Evolutionary conservation across 2,329 filamentous ascomycete species (phyloP).

Genomic region (Metarhizium robertsii): DNA sequence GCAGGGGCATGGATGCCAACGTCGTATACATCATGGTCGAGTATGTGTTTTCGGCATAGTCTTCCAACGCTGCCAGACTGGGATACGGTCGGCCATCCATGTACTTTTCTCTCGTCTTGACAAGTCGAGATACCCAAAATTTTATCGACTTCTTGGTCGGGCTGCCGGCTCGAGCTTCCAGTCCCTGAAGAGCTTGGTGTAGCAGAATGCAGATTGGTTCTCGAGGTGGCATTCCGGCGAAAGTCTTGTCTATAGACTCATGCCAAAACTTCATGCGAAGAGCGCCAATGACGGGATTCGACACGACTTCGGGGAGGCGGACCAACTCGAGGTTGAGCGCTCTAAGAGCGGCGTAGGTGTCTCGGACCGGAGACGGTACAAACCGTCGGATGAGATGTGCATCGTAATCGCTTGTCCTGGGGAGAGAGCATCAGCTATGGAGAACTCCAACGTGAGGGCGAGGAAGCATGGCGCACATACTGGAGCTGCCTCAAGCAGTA

Average conservation of each 20-base stretch:
- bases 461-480: slow-evolving; percentile 20
- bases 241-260: slow-evolving; percentile 69
- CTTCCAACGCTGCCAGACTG: slow-evolving; percentile 64
- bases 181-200: slow-evolving; percentile 58
- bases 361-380: slow-evolving; percentile 62
- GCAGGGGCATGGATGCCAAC: slow-evolving; percentile 67
- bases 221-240: slow-evolving; percentile 70
- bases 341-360: slow-evolving; percentile 83
- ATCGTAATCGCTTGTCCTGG: slow-evolving; percentile 78
- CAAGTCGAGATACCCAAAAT: slow-evolving; percentile 67
- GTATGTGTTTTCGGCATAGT: slow-evolving; percentile 91
- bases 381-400: slow-evolving; percentile 82
- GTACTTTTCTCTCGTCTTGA: slow-evolving; percentile 72
- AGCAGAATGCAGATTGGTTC: slow-evolving; percentile 87
- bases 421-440: slow-evolving; percentile 5
- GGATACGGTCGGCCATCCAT: slow-evolving; percentile 78
- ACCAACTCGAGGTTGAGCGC: slow-evolving; percentile 91
- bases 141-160: slow-evolving; percentile 44
- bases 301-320: slow-evolving; percentile 80
- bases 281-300: slow-evolving; percentile 74
- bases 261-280: slow-evolving; percentile 95
- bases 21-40: slow-evolving; percentile 86
- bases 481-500: slow-evolving; percentile 47
- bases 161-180: slow-evolving; percentile 36
- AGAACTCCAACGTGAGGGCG: too few species aligned